Percentiles rank a stretch among this genome's conserved stretches.
Conservation (phyloP, 1,284 basidiomycete species). For the Cutaneotrichosporon cyanovorans region DNA sequence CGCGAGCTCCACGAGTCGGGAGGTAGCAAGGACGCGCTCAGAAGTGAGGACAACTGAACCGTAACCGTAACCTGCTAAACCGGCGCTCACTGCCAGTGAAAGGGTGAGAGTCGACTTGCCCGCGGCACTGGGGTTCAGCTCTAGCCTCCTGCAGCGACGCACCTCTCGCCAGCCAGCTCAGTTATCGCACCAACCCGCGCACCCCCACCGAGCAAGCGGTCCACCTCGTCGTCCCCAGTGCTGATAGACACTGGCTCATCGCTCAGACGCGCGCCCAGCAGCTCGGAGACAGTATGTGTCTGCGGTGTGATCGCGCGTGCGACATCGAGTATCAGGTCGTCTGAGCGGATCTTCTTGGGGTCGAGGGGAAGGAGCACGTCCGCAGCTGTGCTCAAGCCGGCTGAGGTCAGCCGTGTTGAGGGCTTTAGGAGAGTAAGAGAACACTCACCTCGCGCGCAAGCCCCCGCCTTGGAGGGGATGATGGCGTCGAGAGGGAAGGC, state of each 20-base stretch:
- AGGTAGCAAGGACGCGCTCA: constrained; percentile 62
- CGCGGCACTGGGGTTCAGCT: constrained; percentile 55
- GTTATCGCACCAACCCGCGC: constrained; percentile 67
- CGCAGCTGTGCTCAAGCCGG: constrained; percentile 27
- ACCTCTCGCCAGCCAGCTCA: constrained; percentile 85
- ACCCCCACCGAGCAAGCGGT: constrained; percentile 64
- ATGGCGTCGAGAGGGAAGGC: constrained; percentile 31
- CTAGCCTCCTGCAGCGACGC: constrained; percentile 16
- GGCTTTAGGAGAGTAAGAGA: background rate
- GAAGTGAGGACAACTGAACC: constrained; percentile 66
- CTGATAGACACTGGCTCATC: constrained; percentile 40
- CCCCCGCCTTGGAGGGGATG: constrained; percentile 21
- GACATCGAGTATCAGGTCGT: constrained; percentile 20
- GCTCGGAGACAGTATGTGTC: constrained; percentile 12
- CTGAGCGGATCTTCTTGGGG: constrained; percentile 27
- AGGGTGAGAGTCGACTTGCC: constrained; percentile 82
- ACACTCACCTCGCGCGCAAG: constrained; percentile 30
- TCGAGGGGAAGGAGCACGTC: constrained; percentile 40
- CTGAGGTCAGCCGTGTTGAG: constrained; percentile 23
- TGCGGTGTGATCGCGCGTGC: constrained; percentile 24
- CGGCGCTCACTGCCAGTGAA: constrained; percentile 66
- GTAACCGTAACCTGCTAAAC: constrained; percentile 54
- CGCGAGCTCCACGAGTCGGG: constrained; percentile 49
- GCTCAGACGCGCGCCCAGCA: constrained; percentile 7
- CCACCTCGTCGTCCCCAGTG: constrained; percentile 62